Evolutionary conservation across 257 asterid genomes (phyloP).

Genomic region (Agastache rugosa): DNA sequence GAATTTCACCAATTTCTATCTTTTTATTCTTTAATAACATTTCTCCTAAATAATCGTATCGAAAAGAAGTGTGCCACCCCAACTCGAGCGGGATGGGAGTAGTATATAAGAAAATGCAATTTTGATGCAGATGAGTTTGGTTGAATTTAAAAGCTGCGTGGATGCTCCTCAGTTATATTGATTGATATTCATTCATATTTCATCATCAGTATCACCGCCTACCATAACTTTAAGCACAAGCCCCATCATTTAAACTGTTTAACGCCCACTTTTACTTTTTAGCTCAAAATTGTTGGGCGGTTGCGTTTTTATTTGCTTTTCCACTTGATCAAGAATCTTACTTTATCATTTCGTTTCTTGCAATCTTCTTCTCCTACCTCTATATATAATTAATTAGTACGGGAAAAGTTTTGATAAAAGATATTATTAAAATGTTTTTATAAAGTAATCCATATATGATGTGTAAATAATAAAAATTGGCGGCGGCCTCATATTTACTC

Average conservation of each 20-base stretch:
- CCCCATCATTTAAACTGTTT: slow-evolving; percentile 37
- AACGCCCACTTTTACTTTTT: slow-evolving; percentile 28
- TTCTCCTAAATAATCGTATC: too few species aligned
- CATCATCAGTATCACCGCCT: slow-evolving; percentile 40
- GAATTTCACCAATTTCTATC: too few species aligned
- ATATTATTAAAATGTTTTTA: too few species aligned
- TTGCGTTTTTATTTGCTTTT: slow-evolving; percentile 31
- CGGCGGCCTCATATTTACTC: background rate
- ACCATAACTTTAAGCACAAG: slow-evolving; percentile 49
- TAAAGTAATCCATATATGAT: too few species aligned
- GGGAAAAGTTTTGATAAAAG: background rate
- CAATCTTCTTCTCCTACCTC: background rate
- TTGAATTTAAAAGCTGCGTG: background rate
- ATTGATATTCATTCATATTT: too few species aligned
- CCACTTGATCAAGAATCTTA: slow-evolving; percentile 14
- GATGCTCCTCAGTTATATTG: too few species aligned
- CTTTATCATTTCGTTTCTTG: slow-evolving; percentile 9
- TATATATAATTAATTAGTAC: background rate
- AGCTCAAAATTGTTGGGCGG: slow-evolving; percentile 35
- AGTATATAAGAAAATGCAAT: slow-evolving; percentile 10
- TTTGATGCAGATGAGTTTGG: slow-evolving; percentile 7
- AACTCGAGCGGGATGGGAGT: too few species aligned
- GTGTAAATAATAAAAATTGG: background rate
- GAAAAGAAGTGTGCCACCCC: too few species aligned
- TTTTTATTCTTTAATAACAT: too few species aligned